Evolutionary conservation across 2,329 filamentous ascomycete genomes (phyloP).

Genomic region (Ilyonectria destructans): DNA sequence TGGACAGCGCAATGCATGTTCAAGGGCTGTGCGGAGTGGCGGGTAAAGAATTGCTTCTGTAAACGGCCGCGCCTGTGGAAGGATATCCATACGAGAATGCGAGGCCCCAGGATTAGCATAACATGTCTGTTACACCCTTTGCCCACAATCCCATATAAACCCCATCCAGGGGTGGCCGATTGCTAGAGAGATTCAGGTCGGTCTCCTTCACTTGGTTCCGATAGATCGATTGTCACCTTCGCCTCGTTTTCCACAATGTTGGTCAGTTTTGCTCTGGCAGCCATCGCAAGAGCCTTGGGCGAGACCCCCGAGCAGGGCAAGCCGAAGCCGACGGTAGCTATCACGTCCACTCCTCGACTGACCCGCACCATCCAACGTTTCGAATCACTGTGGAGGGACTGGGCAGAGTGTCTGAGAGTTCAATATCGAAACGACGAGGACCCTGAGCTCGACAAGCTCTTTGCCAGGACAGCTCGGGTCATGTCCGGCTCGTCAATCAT

Average conservation of each 20-base stretch:
- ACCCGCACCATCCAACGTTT: slow-evolving; percentile 33
- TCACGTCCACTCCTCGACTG: slow-evolving; percentile 27
- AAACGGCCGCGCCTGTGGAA: slow-evolving; percentile 6
- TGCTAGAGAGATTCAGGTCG: slow-evolving; percentile 1
- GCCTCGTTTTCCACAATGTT: slow-evolving; percentile 27
- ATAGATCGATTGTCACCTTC: slow-evolving; percentile 13
- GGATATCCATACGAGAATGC: neutral
- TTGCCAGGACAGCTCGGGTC: slow-evolving; percentile 28
- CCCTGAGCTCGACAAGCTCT: slow-evolving; percentile 32
- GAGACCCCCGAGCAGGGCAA: slow-evolving; percentile 37
- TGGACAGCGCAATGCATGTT: slow-evolving; percentile 7
- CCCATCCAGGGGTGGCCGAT: neutral
- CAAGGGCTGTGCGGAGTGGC: slow-evolving; percentile 12
- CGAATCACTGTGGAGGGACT: slow-evolving; percentile 29
- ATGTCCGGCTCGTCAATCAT: slow-evolving; percentile 33
- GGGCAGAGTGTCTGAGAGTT: slow-evolving; percentile 21
- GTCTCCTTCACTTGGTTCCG: slow-evolving; percentile 5
- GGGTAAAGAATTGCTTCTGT: slow-evolving; percentile 25
- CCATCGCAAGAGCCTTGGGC: slow-evolving; percentile 35
- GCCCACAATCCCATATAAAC: slow-evolving; percentile 18
- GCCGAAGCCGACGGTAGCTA: slow-evolving; percentile 18
- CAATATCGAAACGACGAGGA: slow-evolving; percentile 22
- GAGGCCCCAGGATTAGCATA: neutral
- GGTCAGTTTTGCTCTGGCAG: slow-evolving; percentile 34
- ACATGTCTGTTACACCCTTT: neutral